These are phyloP conservation scores for barrel medic (Medicago truncatula) DNA, from an alignment of 306 rosid genomes.

Conservation along the genomic window MtrunA17r5.0-ANR NC_053042.1:225501-226000, in stretches of 20 bases:
- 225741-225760: not conserved
- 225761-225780: not conserved
- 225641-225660: not conserved
- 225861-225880: not conserved
- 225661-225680: not conserved
- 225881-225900: not conserved
- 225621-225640: conserved; percentile 28
- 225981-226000: conserved; percentile 16
- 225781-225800: not conserved
- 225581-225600: conserved; percentile 63
- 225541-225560: conserved; percentile 71
- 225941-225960: conserved; percentile 15
- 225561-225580: conserved; percentile 56
- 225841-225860: not conserved
- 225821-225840: conserved; percentile 6
- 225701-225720: not conserved
- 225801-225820: not conserved
- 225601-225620: not conserved
- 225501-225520: conserved; percentile 85
- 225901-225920: not conserved
- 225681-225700: not conserved
- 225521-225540: conserved; percentile 74
- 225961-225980: not conserved
- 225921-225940: not conserved
- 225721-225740: not conserved